These are phyloP conservation scores for Macrolepiota dolichaula DNA, from an alignment of 768 basidiomycete species.

Conservation along the genomic window DNA sequence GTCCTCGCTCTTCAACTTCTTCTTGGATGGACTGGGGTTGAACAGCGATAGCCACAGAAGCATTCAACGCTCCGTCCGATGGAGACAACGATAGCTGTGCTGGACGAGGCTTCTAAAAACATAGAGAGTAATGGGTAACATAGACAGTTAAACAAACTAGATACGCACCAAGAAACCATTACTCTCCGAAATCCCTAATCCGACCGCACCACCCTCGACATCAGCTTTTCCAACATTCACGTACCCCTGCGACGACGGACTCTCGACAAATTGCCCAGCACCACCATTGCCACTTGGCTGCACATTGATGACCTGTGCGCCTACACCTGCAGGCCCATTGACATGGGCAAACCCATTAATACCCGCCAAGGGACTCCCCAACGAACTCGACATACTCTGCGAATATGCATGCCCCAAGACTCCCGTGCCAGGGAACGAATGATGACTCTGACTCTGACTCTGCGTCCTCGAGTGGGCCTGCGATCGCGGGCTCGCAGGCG, in stretches of 20 bases:
- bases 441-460: slow-evolving; percentile 42
- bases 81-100: slow-evolving; percentile 54
- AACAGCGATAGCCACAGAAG: slow-evolving; percentile 30
- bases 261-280: neutral
- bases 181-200: slow-evolving; percentile 3
- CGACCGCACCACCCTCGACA: neutral
- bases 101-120: slow-evolving; percentile 40
- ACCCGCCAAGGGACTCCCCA: slow-evolving; percentile 34
- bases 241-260: neutral
- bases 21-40: slow-evolving; percentile 23
- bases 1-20: slow-evolving; percentile 49
- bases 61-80: slow-evolving; percentile 55
- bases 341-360: slow-evolving; percentile 18
- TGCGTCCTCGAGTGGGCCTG: slow-evolving; percentile 35
- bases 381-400: slow-evolving; percentile 37
- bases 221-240: neutral
- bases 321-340: slow-evolving; percentile 18
- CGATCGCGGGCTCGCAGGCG: slow-evolving; percentile 21
- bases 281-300: neutral
- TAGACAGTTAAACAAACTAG: neutral
- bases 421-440: slow-evolving; percentile 34
- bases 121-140: neutral
- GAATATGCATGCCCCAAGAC: slow-evolving; percentile 22
- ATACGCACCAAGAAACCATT: slow-evolving; percentile 14
- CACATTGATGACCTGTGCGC: slow-evolving; percentile 3